Evolutionary conservation across 148 eudicot genomes (phyloP).

Genomic region (Rheum nobile): DNA sequence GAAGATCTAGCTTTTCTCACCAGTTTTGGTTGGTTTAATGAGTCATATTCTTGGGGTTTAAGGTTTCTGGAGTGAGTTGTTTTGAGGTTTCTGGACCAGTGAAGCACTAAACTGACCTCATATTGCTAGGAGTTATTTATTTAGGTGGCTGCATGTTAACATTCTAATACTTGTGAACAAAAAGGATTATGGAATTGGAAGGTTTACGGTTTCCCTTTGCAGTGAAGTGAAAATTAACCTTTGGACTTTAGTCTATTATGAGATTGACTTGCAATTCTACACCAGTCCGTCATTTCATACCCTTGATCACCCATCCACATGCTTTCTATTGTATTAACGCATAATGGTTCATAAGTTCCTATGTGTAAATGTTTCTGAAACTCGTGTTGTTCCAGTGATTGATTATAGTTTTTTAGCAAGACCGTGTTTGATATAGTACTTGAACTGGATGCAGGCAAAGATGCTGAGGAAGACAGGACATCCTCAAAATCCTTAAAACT

Average conservation of each 20-base stretch:
- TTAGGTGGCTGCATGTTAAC: neutral
- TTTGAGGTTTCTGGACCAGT: neutral
- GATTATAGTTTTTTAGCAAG: neutral
- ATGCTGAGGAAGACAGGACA: neutral
- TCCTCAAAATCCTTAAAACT: neutral
- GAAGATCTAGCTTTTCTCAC: neutral
- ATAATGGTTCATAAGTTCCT: neutral
- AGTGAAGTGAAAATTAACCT: neutral
- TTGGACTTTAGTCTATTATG: neutral
- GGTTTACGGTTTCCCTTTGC: neutral
- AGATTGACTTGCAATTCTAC: no score
- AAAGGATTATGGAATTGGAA: neutral
- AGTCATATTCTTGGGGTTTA: neutral
- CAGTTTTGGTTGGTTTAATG: neutral
- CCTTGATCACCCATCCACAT: neutral
- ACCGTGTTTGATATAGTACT: neutral
- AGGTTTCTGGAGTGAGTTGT: neutral
- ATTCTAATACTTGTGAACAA: neutral
- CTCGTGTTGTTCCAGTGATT: neutral
- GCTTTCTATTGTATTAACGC: neutral
- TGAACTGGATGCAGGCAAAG: neutral
- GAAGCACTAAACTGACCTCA: neutral
- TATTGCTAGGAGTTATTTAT: neutral
- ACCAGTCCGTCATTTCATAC: neutral
- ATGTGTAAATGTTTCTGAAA: neutral